Evolutionary conservation across 805 yeast genomes (phyloP).

Genomic region (Wickerhamiella cacticola): DNA sequence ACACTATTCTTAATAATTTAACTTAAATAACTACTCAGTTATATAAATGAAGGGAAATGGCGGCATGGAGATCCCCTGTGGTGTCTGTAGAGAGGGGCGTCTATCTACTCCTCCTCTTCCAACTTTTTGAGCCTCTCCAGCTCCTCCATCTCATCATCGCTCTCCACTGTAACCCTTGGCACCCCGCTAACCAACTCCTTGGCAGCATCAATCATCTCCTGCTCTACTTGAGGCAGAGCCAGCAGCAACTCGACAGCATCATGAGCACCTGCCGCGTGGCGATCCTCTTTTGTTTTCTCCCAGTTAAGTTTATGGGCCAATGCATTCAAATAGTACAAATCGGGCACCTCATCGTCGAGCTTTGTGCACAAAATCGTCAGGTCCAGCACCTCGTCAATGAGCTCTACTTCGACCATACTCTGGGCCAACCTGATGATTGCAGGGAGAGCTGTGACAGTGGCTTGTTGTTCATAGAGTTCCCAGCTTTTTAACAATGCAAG

Average conservation of each 20-base stretch:
- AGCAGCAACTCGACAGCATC: constrained; percentile 33
- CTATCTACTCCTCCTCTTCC: neutral
- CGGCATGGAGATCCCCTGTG: no score
- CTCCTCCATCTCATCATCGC: neutral
- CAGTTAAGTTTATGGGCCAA: constrained; percentile 39
- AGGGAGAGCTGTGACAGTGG: constrained; percentile 37
- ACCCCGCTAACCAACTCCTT: constrained; percentile 38
- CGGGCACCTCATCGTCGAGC: constrained; percentile 74
- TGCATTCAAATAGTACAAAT: constrained; percentile 72
- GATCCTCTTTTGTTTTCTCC: constrained; percentile 16
- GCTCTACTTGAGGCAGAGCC: constrained; percentile 43
- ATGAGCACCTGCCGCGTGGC: constrained; percentile 32
- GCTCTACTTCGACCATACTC: constrained; percentile 64
- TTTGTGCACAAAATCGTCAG: constrained; percentile 58
- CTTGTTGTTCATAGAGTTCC: constrained; percentile 51
- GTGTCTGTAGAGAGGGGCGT: no score
- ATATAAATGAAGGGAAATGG: no score
- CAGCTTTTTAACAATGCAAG: constrained; percentile 58
- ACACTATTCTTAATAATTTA: no score
- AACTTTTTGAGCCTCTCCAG: neutral
- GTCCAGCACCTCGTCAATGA: constrained; percentile 53
- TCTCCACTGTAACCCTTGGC: constrained; percentile 34
- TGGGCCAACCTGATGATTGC: constrained; percentile 63
- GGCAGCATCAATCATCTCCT: constrained; percentile 47
- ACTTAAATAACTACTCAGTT: no score